These are phyloP conservation scores for Narthecium ossifragum DNA, from an alignment of 106 monocot species.

Conservation along the genomic window DNA sequence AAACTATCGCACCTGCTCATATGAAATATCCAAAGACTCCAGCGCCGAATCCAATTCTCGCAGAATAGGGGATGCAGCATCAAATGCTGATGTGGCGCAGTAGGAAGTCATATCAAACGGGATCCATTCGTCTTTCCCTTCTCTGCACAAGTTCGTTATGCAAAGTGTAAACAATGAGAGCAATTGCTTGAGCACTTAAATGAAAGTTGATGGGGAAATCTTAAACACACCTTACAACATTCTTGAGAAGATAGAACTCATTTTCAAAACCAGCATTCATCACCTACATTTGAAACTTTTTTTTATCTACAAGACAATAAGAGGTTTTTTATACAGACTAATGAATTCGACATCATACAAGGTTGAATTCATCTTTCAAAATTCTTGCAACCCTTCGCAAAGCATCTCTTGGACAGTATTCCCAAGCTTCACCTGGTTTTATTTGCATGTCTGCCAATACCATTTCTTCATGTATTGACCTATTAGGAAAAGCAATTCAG, in stretches of 20 bases:
- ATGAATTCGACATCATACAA: slow-evolving; percentile 34
- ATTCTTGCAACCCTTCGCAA: slow-evolving; percentile 53
- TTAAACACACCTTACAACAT: slow-evolving; percentile 38
- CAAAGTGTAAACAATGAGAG: neutral
- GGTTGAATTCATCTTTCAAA: slow-evolving; percentile 73
- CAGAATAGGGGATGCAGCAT: slow-evolving; percentile 61
- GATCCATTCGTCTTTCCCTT: slow-evolving; percentile 66
- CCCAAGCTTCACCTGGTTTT: slow-evolving; percentile 84
- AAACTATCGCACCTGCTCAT: slow-evolving; percentile 65
- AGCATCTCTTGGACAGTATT: slow-evolving; percentile 88
- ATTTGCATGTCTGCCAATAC: slow-evolving; percentile 87
- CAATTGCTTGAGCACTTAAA: slow-evolving; percentile 5
- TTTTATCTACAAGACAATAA: too few relatives aligned
- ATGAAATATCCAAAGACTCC: slow-evolving; percentile 50
- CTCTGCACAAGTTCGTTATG: slow-evolving; percentile 35
- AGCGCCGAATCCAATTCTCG: slow-evolving; percentile 61
- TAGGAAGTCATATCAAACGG: slow-evolving; percentile 65
- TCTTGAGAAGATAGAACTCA: slow-evolving; percentile 81
- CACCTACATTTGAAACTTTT: slow-evolving; percentile 29
- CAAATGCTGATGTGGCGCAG: slow-evolving; percentile 73
- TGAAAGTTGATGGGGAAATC: neutral
- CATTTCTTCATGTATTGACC: slow-evolving; percentile 86
- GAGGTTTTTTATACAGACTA: too few relatives aligned
- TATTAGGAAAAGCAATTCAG: slow-evolving; percentile 12
- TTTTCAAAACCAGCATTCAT: slow-evolving; percentile 96